Evolutionary conservation across 2,329 filamentous ascomycete species (phyloP).

Genomic region (Hyphodiscus sp.): DNA sequence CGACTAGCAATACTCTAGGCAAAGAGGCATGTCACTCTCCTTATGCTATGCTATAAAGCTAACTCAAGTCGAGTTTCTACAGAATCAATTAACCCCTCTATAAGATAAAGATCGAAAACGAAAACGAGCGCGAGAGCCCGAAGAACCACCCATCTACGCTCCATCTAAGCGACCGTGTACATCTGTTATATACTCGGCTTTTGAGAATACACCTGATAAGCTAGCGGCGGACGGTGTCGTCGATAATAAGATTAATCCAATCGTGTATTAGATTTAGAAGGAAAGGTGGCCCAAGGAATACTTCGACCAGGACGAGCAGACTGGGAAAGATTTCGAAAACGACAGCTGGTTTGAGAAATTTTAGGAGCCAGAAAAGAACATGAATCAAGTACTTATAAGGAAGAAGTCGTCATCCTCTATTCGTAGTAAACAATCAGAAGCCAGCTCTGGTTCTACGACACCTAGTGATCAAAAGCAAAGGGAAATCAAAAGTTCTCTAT

Average conservation of each 20-base stretch:
- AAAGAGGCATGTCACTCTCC: background rate
- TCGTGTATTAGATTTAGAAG: constrained; percentile 25
- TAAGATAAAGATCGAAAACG: constrained; percentile 1
- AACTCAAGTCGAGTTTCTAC: background rate
- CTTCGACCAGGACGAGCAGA: too few relatives aligned
- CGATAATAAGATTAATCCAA: constrained; percentile 20
- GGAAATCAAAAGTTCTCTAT: constrained; percentile 33
- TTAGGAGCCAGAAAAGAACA: constrained; percentile 6
- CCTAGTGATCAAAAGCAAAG: constrained; percentile 33
- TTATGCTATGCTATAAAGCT: constrained; percentile 1
- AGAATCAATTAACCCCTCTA: too few relatives aligned
- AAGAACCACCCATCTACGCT: background rate
- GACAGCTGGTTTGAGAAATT: too few relatives aligned
- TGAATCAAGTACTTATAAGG: background rate
- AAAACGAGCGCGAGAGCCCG: background rate
- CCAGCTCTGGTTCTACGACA: too few relatives aligned
- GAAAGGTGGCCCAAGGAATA: constrained; percentile 26
- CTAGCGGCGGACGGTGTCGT: constrained; percentile 2
- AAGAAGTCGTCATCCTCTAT: background rate
- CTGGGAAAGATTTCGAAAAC: too few relatives aligned
- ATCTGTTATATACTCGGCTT: constrained; percentile 10
- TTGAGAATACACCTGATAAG: constrained; percentile 12
- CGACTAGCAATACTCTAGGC: background rate
- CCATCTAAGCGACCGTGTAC: constrained; percentile 7
- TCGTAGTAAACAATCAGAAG: background rate